Evolutionary conservation across 345 rosid genomes (phyloP).

Genomic region (Diplotaxis tenuifolia): DNA sequence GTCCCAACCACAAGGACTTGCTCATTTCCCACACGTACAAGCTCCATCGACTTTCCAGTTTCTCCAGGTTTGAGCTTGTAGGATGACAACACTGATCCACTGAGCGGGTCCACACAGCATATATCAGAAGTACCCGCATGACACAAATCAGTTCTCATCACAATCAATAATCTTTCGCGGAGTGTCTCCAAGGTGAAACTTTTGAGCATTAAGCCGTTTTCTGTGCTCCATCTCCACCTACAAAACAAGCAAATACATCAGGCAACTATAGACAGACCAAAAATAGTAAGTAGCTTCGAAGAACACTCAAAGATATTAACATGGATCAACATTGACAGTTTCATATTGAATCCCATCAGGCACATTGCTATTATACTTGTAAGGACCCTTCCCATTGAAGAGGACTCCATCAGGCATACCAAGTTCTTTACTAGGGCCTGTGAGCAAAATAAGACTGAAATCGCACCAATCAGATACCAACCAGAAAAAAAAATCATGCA

Average conservation of each 20-base stretch:
- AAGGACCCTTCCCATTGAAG: too few species aligned
- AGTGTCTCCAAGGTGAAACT: constrained; percentile 93
- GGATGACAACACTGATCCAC: constrained; percentile 69
- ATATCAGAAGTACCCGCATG: constrained; percentile 71
- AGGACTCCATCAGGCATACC: too few species aligned
- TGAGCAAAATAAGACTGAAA: too few species aligned
- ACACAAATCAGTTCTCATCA: constrained; percentile 87
- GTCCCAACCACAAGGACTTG: constrained; percentile 89
- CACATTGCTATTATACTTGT: too few species aligned
- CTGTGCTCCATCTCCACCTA: constrained; percentile 96
- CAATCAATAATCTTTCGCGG: constrained; percentile 81
- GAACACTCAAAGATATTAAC: too few species aligned
- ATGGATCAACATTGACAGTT: too few species aligned
- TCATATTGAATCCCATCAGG: too few species aligned
- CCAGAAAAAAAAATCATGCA: too few species aligned
- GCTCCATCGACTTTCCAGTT: too few species aligned
- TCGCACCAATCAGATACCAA: too few species aligned
- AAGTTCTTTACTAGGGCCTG: too few species aligned
- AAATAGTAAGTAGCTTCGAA: constrained; percentile 9
- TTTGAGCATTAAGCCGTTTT: constrained; percentile 87
- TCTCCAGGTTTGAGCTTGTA: constrained; percentile 78
- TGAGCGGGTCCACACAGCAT: constrained; percentile 81
- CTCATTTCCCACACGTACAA: constrained; percentile 79
- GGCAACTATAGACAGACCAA: constrained; percentile 13
- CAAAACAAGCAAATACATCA: constrained; percentile 32